Evolutionary conservation across 2,329 filamentous ascomycete genomes (phyloP), one percentile per base, ranked within the genome.

Genomic region (Metarhizium brunneum): DNA sequence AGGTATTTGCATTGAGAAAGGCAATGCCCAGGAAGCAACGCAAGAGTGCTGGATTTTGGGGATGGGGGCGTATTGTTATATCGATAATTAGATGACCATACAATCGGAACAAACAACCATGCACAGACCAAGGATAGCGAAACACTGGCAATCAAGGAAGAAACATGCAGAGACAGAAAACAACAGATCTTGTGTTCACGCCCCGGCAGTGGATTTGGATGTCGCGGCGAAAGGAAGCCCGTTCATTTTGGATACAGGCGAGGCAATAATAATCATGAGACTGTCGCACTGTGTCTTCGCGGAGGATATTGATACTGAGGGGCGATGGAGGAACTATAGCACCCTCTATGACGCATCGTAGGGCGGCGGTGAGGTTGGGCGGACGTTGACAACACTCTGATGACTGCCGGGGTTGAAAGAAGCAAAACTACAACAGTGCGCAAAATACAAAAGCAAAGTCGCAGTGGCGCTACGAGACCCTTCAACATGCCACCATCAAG

Each of bases 401-500:
- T 32, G 53, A 29, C n/a, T 38, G 14, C 29, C 7, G 14, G 45
- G 45, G 7, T 13, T 48, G 20, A 29, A 58, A 58, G 18, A 56
- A 54, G 54, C 47, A 56, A 56, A 56, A 54, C 47, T 45, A 30
- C 52, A 50, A 54, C 47, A 51, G 35, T 56, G 54, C 54, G 50
- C 50, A 18, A 53, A 40, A 6, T 30, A 25, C 52, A 54, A 58
- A 58, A 58, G 57, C 49, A 58, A 58, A 54, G 43, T 51, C 40
- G 38, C 49, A 50, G 47, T 47, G 38, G 30, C 55, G 51, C 38
- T 47, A 53, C 43, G 30, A 47, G 32, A 10, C 47, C 45, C 30
- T 52, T 38, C 47, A 16, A 32, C 50, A 16, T 48, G 45, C 11
- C 25, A 18, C 20, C 10, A 30, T 6, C 20, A 16, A 48, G 14